Base-by-base conservation (phyloP, 164 flowering plant genomes). In the Stephania cephalantha region DNA sequence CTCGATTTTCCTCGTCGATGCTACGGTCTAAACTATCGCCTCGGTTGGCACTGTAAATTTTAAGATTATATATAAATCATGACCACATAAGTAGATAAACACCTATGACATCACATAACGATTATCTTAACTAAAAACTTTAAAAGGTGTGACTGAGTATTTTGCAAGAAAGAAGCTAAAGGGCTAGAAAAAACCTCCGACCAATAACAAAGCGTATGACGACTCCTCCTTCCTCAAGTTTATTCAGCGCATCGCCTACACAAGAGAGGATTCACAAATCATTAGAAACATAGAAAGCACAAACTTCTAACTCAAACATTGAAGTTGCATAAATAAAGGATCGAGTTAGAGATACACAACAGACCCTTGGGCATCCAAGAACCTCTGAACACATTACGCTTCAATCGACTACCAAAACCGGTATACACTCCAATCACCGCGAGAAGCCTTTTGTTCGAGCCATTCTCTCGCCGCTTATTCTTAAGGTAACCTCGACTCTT, bases 11-110 rank as follows among this genome's bases (percentile, higher is more conserved):
- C 73, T 85, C 92, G 77, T 94, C 90, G 69, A 96, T 91, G 73
- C 82, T 86, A 76, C 97, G 97, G 81, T 96, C 99, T 83, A 96
- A 90, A 90, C 97, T 96, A 84, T 96, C 99, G 71, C 99, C 99
- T 71, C 95, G 90, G 78, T 96, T 96, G 69, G 98, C 83, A 88
- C 99, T 96, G 94, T 75, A 84, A 84, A 75, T 74, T 78, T 17
- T 44, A 46, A 78, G 72, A 22, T 68, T 77, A 52, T 45, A 81
- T 77, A 52, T 45, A 81, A 72, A 25, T 11, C 64, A 69, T 73
- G 50, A 71, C 42, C 42, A 35, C 42, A 35, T 35, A 35, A 35
- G 42, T 35, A 35, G 42, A 35, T 35, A 35, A 35, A 35, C 42
- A 35, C 2, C 42, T 35, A 35, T 35, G 4, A 35, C 42, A 25